Evolutionary conservation across 169 alveolate species (phyloP).

Genomic region (Plasmodium gonderi): DNA sequence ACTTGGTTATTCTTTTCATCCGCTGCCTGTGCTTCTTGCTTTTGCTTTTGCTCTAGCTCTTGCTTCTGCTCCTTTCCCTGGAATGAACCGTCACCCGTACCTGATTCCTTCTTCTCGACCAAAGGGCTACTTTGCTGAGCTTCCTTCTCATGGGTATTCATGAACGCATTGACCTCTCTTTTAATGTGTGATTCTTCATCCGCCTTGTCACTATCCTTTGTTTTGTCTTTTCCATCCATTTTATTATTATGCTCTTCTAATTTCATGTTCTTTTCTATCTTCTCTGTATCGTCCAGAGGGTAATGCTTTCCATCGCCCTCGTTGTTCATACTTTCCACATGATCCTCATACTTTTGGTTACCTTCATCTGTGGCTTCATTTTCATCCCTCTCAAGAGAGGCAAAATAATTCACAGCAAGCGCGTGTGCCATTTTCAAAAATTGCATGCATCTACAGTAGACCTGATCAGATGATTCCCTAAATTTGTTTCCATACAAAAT

Average conservation of each 20-base stretch:
- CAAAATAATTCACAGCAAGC: conserved; percentile 51
- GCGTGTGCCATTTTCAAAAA: conserved; percentile 50
- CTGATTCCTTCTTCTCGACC: background rate
- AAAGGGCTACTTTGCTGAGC: too few relatives aligned
- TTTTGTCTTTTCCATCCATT: too few relatives aligned
- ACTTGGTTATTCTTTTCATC: background rate
- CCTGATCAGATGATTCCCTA: conserved; percentile 67
- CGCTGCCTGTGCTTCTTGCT: background rate
- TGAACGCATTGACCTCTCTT: too few relatives aligned
- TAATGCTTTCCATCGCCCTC: too few relatives aligned
- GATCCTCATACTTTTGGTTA: background rate
- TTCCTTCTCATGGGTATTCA: too few relatives aligned
- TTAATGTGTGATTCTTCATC: too few relatives aligned
- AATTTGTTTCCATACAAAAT: background rate
- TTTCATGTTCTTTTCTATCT: too few relatives aligned
- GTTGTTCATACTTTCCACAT: background rate
- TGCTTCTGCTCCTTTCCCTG: background rate
- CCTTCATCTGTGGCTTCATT: background rate
- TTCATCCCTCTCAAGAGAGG: conserved; percentile 18
- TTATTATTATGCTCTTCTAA: too few relatives aligned
- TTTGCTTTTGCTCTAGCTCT: background rate
- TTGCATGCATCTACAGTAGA: conserved; percentile 57
- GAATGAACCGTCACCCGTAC: too few relatives aligned
- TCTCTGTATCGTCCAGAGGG: too few relatives aligned
- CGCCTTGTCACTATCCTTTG: too few relatives aligned